phyloP scores from a whole-genome alignment of 306 rosid species.

The Casuarina equisetifolia region DNA sequence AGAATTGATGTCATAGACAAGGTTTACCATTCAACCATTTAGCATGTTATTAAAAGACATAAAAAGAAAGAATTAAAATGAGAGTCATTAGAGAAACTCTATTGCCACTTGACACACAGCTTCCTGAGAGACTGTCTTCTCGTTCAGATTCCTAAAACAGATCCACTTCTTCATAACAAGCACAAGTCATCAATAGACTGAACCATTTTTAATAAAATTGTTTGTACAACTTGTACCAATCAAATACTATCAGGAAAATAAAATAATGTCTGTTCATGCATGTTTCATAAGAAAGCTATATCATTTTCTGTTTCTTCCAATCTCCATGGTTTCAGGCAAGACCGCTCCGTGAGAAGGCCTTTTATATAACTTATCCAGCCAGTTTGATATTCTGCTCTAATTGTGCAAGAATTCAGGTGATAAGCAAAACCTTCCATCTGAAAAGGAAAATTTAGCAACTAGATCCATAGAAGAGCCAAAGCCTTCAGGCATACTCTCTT shows the following conservation, averaged over 20 bases:
- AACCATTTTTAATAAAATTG: not conserved
- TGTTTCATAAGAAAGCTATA: not conserved
- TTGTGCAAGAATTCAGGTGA: not conserved
- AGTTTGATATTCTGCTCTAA: not conserved
- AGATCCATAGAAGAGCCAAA: too few species aligned
- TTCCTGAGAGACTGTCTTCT: not conserved
- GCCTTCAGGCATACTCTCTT: not conserved
- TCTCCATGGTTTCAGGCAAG: not conserved
- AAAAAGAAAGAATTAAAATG: too few species aligned
- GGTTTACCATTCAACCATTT: not conserved
- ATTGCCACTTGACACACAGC: not conserved
- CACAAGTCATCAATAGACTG: not conserved
- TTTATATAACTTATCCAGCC: not conserved
- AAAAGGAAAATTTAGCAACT: too few species aligned
- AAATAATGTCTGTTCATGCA: not conserved
- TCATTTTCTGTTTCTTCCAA: not conserved
- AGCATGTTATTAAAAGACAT: not conserved
- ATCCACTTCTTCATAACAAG: not conserved
- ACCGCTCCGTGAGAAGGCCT: not conserved
- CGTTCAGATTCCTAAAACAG: too few species aligned
- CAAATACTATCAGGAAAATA: not conserved
- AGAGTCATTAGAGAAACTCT: not conserved
- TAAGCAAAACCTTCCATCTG: not conserved
- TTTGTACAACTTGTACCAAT: not conserved
- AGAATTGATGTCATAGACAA: not conserved